These are phyloP conservation scores for Epichloe festucae DNA, from an alignment of 2,329 filamentous ascomycete species.

Conservation along the genomic window DNA sequence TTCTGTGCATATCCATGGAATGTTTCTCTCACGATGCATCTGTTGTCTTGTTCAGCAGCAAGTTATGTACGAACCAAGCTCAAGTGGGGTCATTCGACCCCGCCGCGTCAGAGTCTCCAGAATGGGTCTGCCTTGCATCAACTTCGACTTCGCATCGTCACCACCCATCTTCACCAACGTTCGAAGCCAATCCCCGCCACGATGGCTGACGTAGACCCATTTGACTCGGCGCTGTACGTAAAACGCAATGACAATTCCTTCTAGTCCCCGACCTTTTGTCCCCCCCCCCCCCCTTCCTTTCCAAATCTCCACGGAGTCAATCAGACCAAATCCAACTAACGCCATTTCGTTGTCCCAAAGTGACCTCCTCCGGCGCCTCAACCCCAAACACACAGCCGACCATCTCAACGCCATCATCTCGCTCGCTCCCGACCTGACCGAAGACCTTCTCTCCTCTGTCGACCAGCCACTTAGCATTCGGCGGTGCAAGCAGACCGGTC, in stretches of 20 bases:
- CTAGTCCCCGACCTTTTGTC: neutral
- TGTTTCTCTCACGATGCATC: too few species aligned
- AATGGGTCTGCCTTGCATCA: neutral
- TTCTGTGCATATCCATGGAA: too few species aligned
- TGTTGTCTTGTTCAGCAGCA: too few species aligned
- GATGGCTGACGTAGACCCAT: conserved; percentile 49
- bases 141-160: neutral
- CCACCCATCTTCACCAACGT: neutral
- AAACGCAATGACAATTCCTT: neutral
- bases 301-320: neutral
- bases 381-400: conserved; percentile 78
- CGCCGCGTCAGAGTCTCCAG: neutral
- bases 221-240: conserved; percentile 63
- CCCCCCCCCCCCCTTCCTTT: too few species aligned
- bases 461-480: conserved; percentile 85
- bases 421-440: conserved; percentile 81
- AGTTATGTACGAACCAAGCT: neutral
- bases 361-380: conserved; percentile 94
- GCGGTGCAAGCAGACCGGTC: conserved; percentile 75
- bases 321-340: neutral
- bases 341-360: conserved; percentile 30
- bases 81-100: neutral
- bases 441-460: conserved; percentile 94
- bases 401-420: conserved; percentile 84
- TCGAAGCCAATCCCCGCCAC: conserved; percentile 2